Conservation (phyloP, 2,329 filamentous ascomycete species). For the Chalaropsis thielavioides region DNA sequence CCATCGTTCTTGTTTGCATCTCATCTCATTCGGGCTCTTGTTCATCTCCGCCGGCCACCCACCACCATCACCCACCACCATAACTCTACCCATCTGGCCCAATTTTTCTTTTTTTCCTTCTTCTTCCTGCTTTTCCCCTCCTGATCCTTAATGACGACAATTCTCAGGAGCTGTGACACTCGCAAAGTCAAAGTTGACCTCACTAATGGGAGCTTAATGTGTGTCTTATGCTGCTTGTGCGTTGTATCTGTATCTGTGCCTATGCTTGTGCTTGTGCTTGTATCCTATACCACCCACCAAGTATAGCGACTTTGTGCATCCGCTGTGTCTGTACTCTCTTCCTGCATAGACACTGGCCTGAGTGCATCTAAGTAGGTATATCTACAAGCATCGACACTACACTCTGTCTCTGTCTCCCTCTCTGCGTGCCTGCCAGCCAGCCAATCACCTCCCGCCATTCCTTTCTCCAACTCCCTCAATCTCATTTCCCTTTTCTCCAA, state of each 20-base stretch:
- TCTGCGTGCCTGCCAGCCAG: background rate
- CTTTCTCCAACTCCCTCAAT: background rate
- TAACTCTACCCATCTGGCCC: too few species aligned
- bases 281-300: too few species aligned
- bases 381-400: background rate
- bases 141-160: background rate
- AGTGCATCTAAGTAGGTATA: too few species aligned
- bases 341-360: too few species aligned
- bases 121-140: background rate
- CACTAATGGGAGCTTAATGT: too few species aligned
- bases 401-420: background rate
- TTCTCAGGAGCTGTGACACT: background rate
- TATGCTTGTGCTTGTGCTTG: too few species aligned
- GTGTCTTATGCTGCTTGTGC: too few species aligned
- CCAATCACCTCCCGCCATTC: background rate
- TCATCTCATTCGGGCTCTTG: background rate
- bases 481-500: background rate
- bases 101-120: background rate
- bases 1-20: background rate
- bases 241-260: too few species aligned
- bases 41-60: background rate
- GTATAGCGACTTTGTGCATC: too few species aligned
- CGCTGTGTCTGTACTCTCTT: too few species aligned
- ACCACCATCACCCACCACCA: too few species aligned
- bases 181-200: too few species aligned